phyloP scores from a whole-genome alignment of 768 basidiomycete species.

The Termitomyces sp. region DNA sequence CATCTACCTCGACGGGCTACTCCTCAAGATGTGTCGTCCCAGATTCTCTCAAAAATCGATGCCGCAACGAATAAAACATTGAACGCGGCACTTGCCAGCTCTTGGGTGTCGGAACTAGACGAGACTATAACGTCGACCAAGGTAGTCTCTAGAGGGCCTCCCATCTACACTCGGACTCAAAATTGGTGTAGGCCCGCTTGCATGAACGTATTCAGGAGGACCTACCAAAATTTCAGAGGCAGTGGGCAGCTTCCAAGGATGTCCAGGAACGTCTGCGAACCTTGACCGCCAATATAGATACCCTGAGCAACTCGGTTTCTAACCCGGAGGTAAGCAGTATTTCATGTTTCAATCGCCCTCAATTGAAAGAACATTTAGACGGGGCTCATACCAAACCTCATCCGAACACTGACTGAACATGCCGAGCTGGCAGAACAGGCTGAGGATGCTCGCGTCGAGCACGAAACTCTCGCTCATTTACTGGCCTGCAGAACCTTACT shows the following conservation, averaged over 20 bases:
- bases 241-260: conserved; percentile 59
- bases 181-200: conserved; percentile 53
- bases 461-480: conserved; percentile 55
- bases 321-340: conserved; percentile 52
- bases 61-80: conserved; percentile 56
- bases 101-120: conserved; percentile 75
- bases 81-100: conserved; percentile 57
- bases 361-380: conserved; percentile 40
- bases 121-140: conserved; percentile 69
- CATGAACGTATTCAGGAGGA: conserved; percentile 71
- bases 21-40: conserved; percentile 67
- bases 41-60: conserved; percentile 69
- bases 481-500: conserved; percentile 50
- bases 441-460: conserved; percentile 49
- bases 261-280: conserved; percentile 58
- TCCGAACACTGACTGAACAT: conserved; percentile 58
- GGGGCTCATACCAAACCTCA: conserved; percentile 63
- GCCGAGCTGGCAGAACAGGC: conserved; percentile 62
- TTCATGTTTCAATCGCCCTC: too few species aligned
- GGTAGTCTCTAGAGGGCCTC: conserved; percentile 37
- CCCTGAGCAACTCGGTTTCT: conserved; percentile 49
- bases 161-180: conserved; percentile 3
- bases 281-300: conserved; percentile 53
- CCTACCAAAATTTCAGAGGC: conserved; percentile 60
- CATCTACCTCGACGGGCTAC: conserved; percentile 67